Percentiles rank a stretch among this genome's conserved stretches.
Evolutionary conservation across 352 stramenopile species (phyloP).

Genomic region (Globisporangium radiosum): DNA sequence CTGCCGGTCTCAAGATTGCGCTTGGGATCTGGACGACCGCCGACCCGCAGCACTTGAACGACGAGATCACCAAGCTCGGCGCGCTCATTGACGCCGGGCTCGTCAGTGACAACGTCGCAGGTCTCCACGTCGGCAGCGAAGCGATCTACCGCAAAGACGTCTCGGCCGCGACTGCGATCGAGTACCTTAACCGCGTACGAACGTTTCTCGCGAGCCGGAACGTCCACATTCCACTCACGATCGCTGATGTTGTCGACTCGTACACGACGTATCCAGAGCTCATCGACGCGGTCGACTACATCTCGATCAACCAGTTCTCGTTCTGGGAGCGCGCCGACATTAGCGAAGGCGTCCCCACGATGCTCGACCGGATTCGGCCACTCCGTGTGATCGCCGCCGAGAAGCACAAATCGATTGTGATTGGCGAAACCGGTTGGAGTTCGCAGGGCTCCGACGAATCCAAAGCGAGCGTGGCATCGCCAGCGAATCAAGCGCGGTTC

Average conservation of each 20-base stretch:
- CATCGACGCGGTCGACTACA: conserved; percentile 53
- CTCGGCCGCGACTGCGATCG: conserved; percentile 33
- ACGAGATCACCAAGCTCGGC: conserved; percentile 38
- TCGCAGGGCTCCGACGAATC: conserved; percentile 25
- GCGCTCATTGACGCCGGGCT: conserved; percentile 32
- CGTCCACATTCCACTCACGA: conserved; percentile 49
- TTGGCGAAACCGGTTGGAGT: conserved; percentile 69
- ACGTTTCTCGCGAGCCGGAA: conserved; percentile 27
- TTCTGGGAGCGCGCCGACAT: conserved; percentile 58
- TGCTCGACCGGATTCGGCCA: conserved; percentile 49
- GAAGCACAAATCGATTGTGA: conserved; percentile 53
- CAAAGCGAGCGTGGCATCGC: conserved; percentile 27
- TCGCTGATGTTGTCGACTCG: conserved; percentile 65
- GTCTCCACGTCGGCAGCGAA: conserved; percentile 56
- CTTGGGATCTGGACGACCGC: conserved; percentile 60
- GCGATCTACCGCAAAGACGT: conserved; percentile 65
- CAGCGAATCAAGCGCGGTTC: conserved; percentile 53
- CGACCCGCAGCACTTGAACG: conserved; percentile 26
- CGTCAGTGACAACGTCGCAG: conserved; percentile 42
- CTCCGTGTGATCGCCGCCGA: conserved; percentile 32
- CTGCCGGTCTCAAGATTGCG: conserved; percentile 39
- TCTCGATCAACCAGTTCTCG: conserved; percentile 77
- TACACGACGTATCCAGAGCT: conserved; percentile 59
- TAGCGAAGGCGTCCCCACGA: conserved; percentile 35
- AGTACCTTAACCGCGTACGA: conserved; percentile 62